Conservation (phyloP, 2,329 filamentous ascomycete genomes). For the Onygenales sp. region DNA sequence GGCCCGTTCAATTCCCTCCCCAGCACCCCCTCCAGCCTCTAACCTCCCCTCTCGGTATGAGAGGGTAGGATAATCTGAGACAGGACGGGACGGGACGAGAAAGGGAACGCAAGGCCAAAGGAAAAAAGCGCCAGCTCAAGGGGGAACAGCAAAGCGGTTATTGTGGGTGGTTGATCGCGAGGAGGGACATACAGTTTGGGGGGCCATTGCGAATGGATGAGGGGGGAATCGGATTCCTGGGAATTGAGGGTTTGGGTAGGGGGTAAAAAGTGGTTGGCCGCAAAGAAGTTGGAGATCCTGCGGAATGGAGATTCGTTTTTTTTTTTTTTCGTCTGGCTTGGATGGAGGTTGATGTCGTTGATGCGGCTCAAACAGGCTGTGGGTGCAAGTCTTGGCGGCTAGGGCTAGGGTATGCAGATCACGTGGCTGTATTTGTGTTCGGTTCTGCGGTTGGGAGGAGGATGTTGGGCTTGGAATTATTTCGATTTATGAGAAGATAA, state of each 20-base stretch:
- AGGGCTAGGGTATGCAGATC: no score
- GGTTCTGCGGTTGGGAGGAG: no score
- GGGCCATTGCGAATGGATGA: slow-evolving; percentile 63
- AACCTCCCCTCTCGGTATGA: slow-evolving; percentile 11
- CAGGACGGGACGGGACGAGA: neutral
- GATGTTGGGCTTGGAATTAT: no score
- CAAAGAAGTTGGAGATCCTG: slow-evolving; percentile 88
- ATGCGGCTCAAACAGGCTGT: no score
- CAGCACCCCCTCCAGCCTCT: slow-evolving; percentile 6
- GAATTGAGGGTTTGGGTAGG: slow-evolving; percentile 17
- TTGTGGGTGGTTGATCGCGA: slow-evolving; percentile 28
- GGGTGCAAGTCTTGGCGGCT: no score
- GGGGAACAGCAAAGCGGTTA: slow-evolving; percentile 89
- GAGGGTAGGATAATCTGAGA: slow-evolving; percentile 8
- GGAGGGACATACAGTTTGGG: slow-evolving; percentile 68
- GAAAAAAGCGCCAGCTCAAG: slow-evolving; percentile 17
- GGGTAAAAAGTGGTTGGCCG: slow-evolving; percentile 40
- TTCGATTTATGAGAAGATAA: no score
- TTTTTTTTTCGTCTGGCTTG: neutral
- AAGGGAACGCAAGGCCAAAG: neutral
- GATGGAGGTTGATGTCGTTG: no score
- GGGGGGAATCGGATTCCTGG: slow-evolving; percentile 7
- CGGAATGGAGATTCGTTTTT: slow-evolving; percentile 31
- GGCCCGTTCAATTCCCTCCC: neutral
- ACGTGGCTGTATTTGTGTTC: no score